phyloP scores from a whole-genome alignment of 139 green algal species.

The Chlorella vulgaris region DNA sequence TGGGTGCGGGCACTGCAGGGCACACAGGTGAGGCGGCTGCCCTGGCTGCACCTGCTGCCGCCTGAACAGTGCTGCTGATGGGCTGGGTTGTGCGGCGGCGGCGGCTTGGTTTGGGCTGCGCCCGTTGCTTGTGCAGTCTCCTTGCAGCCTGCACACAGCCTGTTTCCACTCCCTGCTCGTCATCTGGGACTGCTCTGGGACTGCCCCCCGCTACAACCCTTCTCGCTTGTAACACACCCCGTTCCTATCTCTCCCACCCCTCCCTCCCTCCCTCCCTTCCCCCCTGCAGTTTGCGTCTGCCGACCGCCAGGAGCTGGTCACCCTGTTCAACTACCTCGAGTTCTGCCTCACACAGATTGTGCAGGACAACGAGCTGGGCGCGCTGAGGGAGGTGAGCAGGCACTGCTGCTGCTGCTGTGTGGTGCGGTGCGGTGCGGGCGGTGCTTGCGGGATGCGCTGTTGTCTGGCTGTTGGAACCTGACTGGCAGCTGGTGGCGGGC shows the following conservation, averaged over 20 bases:
- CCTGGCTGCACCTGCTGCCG: neutral
- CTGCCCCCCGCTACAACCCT: too few species aligned
- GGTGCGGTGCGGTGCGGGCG: neutral
- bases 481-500: too few species aligned
- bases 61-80: neutral
- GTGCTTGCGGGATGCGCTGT: too few species aligned
- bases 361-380: slow-evolving; percentile 98
- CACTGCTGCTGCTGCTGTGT: neutral
- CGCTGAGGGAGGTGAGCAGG: slow-evolving; percentile 62
- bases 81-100: too few species aligned
- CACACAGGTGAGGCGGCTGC: slow-evolving; percentile 10
- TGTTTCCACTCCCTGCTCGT: too few species aligned
- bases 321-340: slow-evolving; percentile 93
- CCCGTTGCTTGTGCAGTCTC: too few species aligned
- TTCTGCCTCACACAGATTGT: slow-evolving; percentile 97
- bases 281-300: slow-evolving; percentile 79
- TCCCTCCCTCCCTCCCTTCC: slow-evolving; percentile 42
- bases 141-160: too few species aligned
- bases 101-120: too few species aligned
- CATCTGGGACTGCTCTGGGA: too few species aligned
- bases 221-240: neutral
- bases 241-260: neutral
- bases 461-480: too few species aligned
- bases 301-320: slow-evolving; percentile 80
- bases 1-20: slow-evolving; percentile 53